Base-by-base conservation (phyloP, 108 stramenopile genomes). In the Parietichytrium sp. region DNA sequence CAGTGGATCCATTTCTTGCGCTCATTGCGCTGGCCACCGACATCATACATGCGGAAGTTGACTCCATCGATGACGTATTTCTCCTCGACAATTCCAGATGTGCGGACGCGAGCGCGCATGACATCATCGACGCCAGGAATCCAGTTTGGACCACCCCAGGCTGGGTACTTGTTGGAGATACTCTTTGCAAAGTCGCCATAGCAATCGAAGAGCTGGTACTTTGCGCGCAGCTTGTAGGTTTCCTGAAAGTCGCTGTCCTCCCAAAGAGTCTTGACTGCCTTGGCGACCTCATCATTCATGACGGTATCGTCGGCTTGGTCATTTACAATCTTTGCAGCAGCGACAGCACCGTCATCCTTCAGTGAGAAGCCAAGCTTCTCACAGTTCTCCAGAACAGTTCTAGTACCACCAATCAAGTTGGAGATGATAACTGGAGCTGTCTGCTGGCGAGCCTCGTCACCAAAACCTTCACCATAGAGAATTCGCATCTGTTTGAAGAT, bases 81-180 rank as follows among this genome's bases (percentile, higher is more conserved):
- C 55, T 51, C 78, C 54, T 92, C 91, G 20, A 93, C 92, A 29
- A 97, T 96, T 81, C 96, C 96, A 23, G 96, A 95, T 52, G 98
- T 97, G 72, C 96, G 92, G 15, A 97, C 93, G 84, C 98, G 95
- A 20, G 96, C 93, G 80, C 95, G 91, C 42, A 98, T 88, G 50
- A 97, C 91, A 79, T 98, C 98, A 85, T 96, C 93, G 30, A 91
- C 91, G 29, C 93, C 93, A 3, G 97, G 96, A 38, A 87, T 88
- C 81, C 92, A 98, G 29, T 86, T 83, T 2, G 91, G 87, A 51
- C 89, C 85, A 29, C 93, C 94, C 47, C 95, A 92, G 42, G 93
- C 90, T 12, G 38, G 38, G 26, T 23, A 47, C 16, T 47, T 20
- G 16, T n/a, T 48, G 78, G 10, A 20, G 13, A 78, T 10, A 48